Evolutionary conservation across 108 stramenopile genomes (phyloP), one percentile per base, ranked within the genome.

Genomic region (Conticribra guillardii): DNA sequence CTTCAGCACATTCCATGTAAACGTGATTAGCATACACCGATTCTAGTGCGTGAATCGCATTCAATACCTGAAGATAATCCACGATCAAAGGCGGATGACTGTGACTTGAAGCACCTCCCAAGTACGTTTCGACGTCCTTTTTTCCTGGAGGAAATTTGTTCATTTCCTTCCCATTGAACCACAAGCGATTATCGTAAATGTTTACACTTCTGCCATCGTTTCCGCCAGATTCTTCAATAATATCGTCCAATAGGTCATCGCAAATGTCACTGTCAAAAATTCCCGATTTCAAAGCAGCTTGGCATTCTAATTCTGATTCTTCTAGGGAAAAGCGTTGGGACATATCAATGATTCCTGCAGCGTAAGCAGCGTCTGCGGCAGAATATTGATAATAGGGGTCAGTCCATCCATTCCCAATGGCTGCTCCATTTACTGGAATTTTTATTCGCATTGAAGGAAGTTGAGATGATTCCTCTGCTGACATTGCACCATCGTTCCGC

Each of bases 1-100:
- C 94, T 82, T 97, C 94, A 23, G 96, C 91, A 74, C 98, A 98
- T 74, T 97, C 98, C 63, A 64, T 27, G 81, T 94, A 98, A 15
- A 28, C 55, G 62, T 91, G 91, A 21, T 76, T 83, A 9, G 90
- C 83, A 30, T 68, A 72, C 29, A 85, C 53, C 51, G 83, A 77
- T 41, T 86, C 85, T 26, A 57, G 24, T 1, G 96, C 93, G 69
- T 98, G 96, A 24, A 98, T 87, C 4, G 96, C 92, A 5, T 68
- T 51, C 66, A 95, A 68, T 3, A 90, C 93, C 21, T 76, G n/a
- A 49, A 54, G 22, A 23, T 50, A 74, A 54, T 87, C 54, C 2
- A 79, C 44, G 3, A n/a, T 32, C n/a, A 76, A 70, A 14, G 66
- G 73, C 45, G 80, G 80, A 24, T 61, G n/a, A n/a, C 44, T 47